phyloP scores from a whole-genome alignment of 2,329 filamentous ascomycete genomes.

The Stagonosporopsis cucurbitacearum region DNA sequence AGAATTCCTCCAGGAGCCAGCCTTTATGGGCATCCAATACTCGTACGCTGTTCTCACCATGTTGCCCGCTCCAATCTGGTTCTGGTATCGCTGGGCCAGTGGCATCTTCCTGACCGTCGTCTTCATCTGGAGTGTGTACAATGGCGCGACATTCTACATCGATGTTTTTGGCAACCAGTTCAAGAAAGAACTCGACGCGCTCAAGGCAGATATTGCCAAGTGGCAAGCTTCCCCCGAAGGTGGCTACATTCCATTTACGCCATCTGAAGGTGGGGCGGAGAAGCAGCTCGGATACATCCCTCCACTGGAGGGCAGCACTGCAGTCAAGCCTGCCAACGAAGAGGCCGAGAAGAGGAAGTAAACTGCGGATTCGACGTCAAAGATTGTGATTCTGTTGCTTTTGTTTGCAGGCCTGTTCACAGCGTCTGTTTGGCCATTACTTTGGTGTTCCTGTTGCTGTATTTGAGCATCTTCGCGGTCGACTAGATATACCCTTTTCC shows the following conservation, averaged over 20 bases:
- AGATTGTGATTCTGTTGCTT: not conserved
- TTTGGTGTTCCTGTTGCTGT: not conserved
- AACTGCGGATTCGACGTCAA: not conserved
- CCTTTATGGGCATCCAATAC: constrained; percentile 98
- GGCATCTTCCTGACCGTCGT: constrained; percentile 77
- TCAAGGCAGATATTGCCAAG: constrained; percentile 87
- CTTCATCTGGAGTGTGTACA: constrained; percentile 96
- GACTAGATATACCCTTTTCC: constrained; percentile 16
- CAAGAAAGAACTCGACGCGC: constrained; percentile 90
- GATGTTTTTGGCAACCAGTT: constrained; percentile 97
- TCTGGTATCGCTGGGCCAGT: constrained; percentile 83
- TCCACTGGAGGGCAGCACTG: constrained; percentile 40
- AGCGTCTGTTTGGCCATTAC: not conserved
- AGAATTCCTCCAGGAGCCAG: constrained; percentile 76
- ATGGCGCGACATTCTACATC: constrained; percentile 97
- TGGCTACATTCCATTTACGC: constrained; percentile 27
- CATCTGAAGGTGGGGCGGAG: constrained; percentile 26
- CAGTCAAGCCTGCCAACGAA: constrained; percentile 26
- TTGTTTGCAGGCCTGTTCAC: not conserved
- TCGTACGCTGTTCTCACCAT: constrained; percentile 88
- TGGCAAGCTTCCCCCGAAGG: constrained; percentile 67
- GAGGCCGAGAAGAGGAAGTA: constrained; percentile 30
- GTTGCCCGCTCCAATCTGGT: constrained; percentile 94
- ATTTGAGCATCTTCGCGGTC: constrained; percentile 1
- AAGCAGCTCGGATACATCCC: constrained; percentile 40